Conservation (phyloP, 2,329 filamentous ascomycete species). For the Boeremia exigua region DNA sequence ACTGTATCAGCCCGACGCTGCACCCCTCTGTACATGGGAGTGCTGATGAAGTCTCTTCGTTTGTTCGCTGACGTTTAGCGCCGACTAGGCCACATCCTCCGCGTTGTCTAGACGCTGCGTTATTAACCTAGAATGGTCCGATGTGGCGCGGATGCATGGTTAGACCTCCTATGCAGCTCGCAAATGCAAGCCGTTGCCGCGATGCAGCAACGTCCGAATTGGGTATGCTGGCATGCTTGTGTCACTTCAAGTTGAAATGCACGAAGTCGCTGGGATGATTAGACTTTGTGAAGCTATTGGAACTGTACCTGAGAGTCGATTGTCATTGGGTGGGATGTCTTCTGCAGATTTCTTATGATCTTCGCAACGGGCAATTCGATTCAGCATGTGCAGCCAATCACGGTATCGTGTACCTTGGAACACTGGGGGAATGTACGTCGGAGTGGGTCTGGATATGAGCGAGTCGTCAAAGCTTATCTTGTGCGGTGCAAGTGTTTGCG, state of each 20-base stretch:
- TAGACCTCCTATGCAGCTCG: conserved; percentile 15
- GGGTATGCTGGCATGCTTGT: neutral
- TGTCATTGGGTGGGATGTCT: neutral
- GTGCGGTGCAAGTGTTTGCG: neutral
- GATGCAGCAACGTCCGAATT: conserved; percentile 9
- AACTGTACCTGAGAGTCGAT: neutral
- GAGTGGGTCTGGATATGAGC: conserved; percentile 7
- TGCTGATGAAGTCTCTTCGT: neutral
- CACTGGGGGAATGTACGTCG: too few species aligned
- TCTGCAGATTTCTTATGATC: too few species aligned
- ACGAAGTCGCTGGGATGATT: neutral
- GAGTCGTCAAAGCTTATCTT: conserved; percentile 8
- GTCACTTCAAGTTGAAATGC: neutral
- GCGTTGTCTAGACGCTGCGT: conserved; percentile 1
- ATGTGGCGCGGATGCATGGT: conserved; percentile 12
- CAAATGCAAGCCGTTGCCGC: conserved; percentile 15
- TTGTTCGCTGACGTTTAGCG: neutral
- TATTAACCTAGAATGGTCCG: conserved; percentile 25
- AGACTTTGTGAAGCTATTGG: conserved; percentile 2
- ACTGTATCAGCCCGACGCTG: too few species aligned
- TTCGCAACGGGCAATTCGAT: too few species aligned
- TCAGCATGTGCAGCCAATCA: too few species aligned
- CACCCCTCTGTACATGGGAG: too few species aligned
- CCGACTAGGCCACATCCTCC: neutral
- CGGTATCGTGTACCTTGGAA: too few species aligned